Base-by-base conservation (phyloP, 306 rosid genomes). In the Senna tora region DNA sequence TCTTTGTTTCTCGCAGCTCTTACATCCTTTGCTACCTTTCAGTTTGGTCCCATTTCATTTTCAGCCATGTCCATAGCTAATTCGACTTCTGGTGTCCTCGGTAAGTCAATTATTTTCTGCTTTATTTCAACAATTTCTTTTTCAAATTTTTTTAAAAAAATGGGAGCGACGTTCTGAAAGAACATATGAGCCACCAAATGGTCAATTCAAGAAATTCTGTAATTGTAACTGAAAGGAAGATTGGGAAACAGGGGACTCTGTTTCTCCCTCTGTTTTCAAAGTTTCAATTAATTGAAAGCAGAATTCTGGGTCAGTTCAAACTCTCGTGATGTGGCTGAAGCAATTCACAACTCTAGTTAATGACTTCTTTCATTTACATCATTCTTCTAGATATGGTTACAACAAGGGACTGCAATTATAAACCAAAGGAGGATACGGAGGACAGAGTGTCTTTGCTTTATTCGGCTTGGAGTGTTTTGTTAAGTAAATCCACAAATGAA, bases 1-100 rank as follows among this genome's bases (percentile, higher is more conserved):
- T 79, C 87, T 77, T 67, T 92, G 42, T 85, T 90, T 79, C 64
- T 90, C 61, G 95, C 96, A 69, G 79, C 91, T 73, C 81, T 92
- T 38, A 85, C 98, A 55, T 88, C 96, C 6, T 73, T 90, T 70
- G 92, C 85, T 2, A 56, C 88, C 52, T 83, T 86, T 52, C 84
- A 90, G 79, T 74, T 86, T 81, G 88, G 83, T 12, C 80, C 87
- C 20, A 42, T 75, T 54, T 82, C 88, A 11, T 86, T 87, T 67
- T 82, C 94, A 33, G 41, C 86, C 58, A 77, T 78, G 60, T 77
- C 87, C 17, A 5, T 65, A 77, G 50, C 71, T 54, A 52, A 69
- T 77, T 88, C 93, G 30, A 65, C 80, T 73, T 84, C 90, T 43
- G 80, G 57, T 42, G 11, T 62, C 64, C 41, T 66, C 69, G 33